Conservation (phyloP, 192 early-diverging fungal genomes). For the Powellomyces hirtus region DNA sequence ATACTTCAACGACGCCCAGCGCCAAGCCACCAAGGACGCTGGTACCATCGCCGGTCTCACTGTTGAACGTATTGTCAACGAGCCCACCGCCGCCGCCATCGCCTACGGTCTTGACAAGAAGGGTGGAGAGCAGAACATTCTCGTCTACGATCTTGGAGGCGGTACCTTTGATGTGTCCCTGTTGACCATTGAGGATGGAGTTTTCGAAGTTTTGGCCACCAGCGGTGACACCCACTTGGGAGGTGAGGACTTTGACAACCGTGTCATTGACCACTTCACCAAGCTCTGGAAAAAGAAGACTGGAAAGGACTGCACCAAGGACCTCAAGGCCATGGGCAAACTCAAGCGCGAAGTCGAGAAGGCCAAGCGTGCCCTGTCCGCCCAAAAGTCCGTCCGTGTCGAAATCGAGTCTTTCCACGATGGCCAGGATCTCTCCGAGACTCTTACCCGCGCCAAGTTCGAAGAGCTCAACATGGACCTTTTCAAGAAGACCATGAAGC, state of each 20-base stretch:
- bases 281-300: slow-evolving; percentile 91
- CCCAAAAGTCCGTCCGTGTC: slow-evolving; percentile 86
- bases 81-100: slow-evolving; percentile 91
- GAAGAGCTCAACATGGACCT: slow-evolving; percentile 92
- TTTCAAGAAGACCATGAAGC: slow-evolving; percentile 91
- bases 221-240: slow-evolving; percentile 88
- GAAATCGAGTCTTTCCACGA: slow-evolving; percentile 91
- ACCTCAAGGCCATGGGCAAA: slow-evolving; percentile 90
- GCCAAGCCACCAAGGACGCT: slow-evolving; percentile 85
- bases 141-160: slow-evolving; percentile 97
- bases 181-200: slow-evolving; percentile 90
- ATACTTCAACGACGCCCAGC: slow-evolving; percentile 95
- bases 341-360: slow-evolving; percentile 93
- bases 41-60: slow-evolving; percentile 81
- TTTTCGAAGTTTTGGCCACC: slow-evolving; percentile 94
- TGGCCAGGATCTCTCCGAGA: slow-evolving; percentile 87
- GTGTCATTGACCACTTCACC: slow-evolving; percentile 89
- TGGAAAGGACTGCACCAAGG: slow-evolving; percentile 75
- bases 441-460: slow-evolving; percentile 94
- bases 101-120: slow-evolving; percentile 96
- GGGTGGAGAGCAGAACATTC: slow-evolving; percentile 84
- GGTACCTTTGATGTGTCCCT: slow-evolving; percentile 98
- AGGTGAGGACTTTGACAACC: slow-evolving; percentile 98
- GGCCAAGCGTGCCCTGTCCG: slow-evolving; percentile 95
- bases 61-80: slow-evolving; percentile 88